phyloP scores from a whole-genome alignment of 768 basidiomycete species.

The Neoboletus subvelutipes region DNA sequence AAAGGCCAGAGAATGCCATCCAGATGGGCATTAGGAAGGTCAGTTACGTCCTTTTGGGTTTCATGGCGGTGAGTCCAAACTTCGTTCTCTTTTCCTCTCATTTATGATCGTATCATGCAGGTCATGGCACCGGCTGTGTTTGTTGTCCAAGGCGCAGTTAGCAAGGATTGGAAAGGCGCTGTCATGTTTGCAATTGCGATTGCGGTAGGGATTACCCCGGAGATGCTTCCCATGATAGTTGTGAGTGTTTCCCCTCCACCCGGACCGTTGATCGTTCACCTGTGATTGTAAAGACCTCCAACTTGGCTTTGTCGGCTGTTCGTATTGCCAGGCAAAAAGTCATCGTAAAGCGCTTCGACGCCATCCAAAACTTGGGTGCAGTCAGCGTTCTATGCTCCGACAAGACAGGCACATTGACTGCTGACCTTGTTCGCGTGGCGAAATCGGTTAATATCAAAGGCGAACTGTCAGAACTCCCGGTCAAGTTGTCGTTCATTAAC shows the following conservation, averaged over 20 bases:
- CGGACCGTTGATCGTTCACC: background rate
- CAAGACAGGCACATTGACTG: slow-evolving; percentile 63
- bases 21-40: slow-evolving; percentile 35
- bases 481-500: slow-evolving; percentile 32
- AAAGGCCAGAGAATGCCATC: slow-evolving; percentile 34
- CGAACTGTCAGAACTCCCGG: slow-evolving; percentile 24
- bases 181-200: slow-evolving; percentile 34
- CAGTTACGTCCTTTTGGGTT: slow-evolving; percentile 32
- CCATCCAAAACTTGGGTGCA: slow-evolving; percentile 59
- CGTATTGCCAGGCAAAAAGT: slow-evolving; percentile 58
- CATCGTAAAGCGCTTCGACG: slow-evolving; percentile 61
- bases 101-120: slow-evolving; percentile 7
- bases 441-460: slow-evolving; percentile 26
- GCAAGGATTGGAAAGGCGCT: slow-evolving; percentile 32
- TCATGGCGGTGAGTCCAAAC: slow-evolving; percentile 27
- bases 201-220: slow-evolving; percentile 33
- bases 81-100: background rate
- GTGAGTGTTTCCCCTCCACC: slow-evolving; percentile 14
- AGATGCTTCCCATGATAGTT: slow-evolving; percentile 36
- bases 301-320: slow-evolving; percentile 56
- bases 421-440: slow-evolving; percentile 38
- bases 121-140: slow-evolving; percentile 33
- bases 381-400: slow-evolving; percentile 58
- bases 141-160: slow-evolving; percentile 31
- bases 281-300: slow-evolving; percentile 52